Conservation (phyloP, 2,329 filamentous ascomycete genomes). For the Rhexocercosporidium sp. region DNA sequence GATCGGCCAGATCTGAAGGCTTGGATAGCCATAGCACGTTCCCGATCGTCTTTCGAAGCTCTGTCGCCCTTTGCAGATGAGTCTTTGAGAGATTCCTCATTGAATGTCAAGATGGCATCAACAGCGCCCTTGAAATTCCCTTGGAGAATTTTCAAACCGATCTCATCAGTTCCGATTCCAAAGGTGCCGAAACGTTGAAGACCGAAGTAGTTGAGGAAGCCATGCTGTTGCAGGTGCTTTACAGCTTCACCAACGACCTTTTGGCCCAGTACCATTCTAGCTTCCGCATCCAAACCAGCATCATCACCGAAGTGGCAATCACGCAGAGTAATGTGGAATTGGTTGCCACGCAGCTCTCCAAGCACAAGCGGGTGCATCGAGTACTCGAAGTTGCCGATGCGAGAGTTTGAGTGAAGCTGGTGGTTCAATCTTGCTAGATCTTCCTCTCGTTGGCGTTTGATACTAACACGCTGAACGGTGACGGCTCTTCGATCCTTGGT, state of each 20-base stretch:
- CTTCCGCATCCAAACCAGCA: slow-evolving; percentile 52
- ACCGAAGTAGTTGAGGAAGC: slow-evolving; percentile 98
- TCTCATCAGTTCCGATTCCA: slow-evolving; percentile 79
- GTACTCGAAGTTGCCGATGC: slow-evolving; percentile 83
- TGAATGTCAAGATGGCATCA: slow-evolving; percentile 76
- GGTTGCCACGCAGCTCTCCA: slow-evolving; percentile 85
- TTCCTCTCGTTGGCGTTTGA: slow-evolving; percentile 62
- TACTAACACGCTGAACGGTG: slow-evolving; percentile 70
- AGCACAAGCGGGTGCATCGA: slow-evolving; percentile 74
- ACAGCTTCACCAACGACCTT: slow-evolving; percentile 64
- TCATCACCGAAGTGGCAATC: slow-evolving; percentile 70
- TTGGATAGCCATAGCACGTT: slow-evolving; percentile 79
- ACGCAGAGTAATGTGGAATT: slow-evolving; percentile 90
- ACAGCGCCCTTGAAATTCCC: slow-evolving; percentile 83
- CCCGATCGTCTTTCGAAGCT: slow-evolving; percentile 75
- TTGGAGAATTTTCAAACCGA: slow-evolving; percentile 84
- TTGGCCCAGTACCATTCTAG: slow-evolving; percentile 51
- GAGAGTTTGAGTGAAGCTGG: slow-evolving; percentile 59
- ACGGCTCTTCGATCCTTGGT: slow-evolving; percentile 75
- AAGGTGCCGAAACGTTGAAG: slow-evolving; percentile 97
- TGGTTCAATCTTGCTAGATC: slow-evolving; percentile 69
- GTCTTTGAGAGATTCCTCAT: slow-evolving; percentile 58
- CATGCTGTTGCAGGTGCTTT: slow-evolving; percentile 69
- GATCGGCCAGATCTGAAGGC: slow-evolving; percentile 70
- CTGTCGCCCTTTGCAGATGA: slow-evolving; percentile 53